A percentile compares a stretch with the other conserved stretches of the same genome.
Evolutionary conservation across 352 stramenopile species (phyloP).

Genomic region (Aphanomyces invadans): DNA sequence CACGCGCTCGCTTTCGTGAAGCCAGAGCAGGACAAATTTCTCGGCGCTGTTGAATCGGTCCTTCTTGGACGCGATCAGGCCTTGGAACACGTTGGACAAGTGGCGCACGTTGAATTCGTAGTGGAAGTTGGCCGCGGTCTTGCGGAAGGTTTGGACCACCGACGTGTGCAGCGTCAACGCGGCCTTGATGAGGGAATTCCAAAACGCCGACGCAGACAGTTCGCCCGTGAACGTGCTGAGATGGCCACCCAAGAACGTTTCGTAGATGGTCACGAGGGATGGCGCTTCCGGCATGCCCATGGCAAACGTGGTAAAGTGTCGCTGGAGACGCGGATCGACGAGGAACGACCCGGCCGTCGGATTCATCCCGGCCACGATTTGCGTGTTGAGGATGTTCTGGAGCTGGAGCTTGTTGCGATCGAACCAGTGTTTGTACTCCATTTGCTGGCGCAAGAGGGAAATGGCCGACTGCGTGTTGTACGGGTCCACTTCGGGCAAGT

Average conservation of each 20-base stretch:
- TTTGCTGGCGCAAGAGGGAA: constrained; percentile 90
- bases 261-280: constrained; percentile 93
- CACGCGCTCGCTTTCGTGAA: constrained; percentile 94
- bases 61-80: constrained; percentile 89
- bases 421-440: constrained; percentile 93
- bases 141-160: constrained; percentile 88
- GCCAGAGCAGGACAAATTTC: constrained; percentile 93
- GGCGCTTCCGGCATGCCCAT: constrained; percentile 91
- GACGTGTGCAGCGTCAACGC: constrained; percentile 88
- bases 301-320: constrained; percentile 94
- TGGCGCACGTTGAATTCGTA: constrained; percentile 98
- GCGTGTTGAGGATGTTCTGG: constrained; percentile 92
- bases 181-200: constrained; percentile 88
- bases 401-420: constrained; percentile 89
- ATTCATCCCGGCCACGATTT: constrained; percentile 95
- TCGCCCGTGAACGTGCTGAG: constrained; percentile 87
- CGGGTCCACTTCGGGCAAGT: constrained; percentile 91
- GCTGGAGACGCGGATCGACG: constrained; percentile 90
- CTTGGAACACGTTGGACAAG: constrained; percentile 94
- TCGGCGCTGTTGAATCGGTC: constrained; percentile 86
- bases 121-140: constrained; percentile 95
- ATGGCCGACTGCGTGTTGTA: constrained; percentile 96
- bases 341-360: constrained; percentile 91
- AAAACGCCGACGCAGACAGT: constrained; percentile 78
- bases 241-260: constrained; percentile 93